Percentiles rank a stretch among this genome's conserved stretches.
These are phyloP conservation scores for Suillus alpinus DNA, from an alignment of 768 basidiomycete species.

Conservation along the genomic window DNA sequence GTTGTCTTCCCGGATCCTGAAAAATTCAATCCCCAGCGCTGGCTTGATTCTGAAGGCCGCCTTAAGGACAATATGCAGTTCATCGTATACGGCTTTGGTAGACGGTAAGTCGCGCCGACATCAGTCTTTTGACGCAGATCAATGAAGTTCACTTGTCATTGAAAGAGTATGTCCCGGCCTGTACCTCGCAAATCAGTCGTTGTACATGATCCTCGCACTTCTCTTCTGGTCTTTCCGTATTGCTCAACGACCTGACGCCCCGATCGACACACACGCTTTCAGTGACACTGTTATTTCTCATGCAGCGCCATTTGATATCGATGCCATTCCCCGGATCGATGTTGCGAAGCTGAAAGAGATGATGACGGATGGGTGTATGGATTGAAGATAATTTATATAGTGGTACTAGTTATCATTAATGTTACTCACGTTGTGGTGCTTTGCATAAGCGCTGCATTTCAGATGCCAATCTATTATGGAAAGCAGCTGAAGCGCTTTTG, in stretches of 20 bases:
- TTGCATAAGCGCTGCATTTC: too few species aligned
- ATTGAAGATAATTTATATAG: too few species aligned
- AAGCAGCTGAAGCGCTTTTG: too few species aligned
- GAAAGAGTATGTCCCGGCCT: conserved; percentile 58
- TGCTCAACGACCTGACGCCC: conserved; percentile 40
- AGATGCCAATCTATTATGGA: too few species aligned
- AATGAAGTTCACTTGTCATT: background rate
- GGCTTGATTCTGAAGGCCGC: conserved; percentile 42
- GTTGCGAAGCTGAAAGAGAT: conserved; percentile 11
- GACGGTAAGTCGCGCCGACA: conserved; percentile 22
- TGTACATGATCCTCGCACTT: conserved; percentile 59
- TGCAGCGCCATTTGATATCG: conserved; percentile 53
- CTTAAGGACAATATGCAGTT: conserved; percentile 45
- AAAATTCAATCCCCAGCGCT: conserved; percentile 55
- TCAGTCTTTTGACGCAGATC: too few species aligned
- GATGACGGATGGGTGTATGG: conserved; percentile 1
- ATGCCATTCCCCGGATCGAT: conserved; percentile 46
- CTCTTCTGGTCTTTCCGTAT: conserved; percentile 62
- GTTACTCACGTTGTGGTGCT: too few species aligned
- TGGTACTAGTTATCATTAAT: too few species aligned
- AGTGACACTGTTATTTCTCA: conserved; percentile 55
- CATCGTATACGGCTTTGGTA: conserved; percentile 54
- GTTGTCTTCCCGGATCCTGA: conserved; percentile 49
- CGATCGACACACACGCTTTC: conserved; percentile 57
- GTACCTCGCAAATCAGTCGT: conserved; percentile 42